These are phyloP conservation scores for Bremia lactucae DNA, from an alignment of 352 stramenopile genomes.

Conservation along the genomic window DNA sequence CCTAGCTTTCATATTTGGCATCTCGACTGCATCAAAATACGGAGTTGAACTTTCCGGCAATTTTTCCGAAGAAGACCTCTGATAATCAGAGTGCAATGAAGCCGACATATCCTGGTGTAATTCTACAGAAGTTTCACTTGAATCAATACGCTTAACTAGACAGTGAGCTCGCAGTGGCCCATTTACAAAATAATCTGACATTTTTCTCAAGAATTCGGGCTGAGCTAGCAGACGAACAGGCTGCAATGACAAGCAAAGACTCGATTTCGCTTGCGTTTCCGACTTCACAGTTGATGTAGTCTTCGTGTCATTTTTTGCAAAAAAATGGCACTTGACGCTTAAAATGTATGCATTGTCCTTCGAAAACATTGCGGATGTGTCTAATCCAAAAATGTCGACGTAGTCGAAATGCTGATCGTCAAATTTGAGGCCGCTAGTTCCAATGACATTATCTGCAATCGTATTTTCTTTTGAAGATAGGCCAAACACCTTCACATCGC, in stretches of 20 bases:
- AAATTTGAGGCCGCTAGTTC: conserved; percentile 8
- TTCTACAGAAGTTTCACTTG: conserved; percentile 4
- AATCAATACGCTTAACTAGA: conserved; percentile 12
- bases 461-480: conserved; percentile 28
- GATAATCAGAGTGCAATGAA: conserved; percentile 13
- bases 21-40: conserved; percentile 60
- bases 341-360: conserved; percentile 25
- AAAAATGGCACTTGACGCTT: conserved; percentile 34
- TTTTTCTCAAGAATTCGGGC: conserved; percentile 47
- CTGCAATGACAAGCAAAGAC: conserved; percentile 30
- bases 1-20: conserved; percentile 13
- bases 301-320: conserved; percentile 5
- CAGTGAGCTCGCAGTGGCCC: conserved; percentile 40
- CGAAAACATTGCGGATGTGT: conserved; percentile 13
- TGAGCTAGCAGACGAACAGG: conserved; percentile 45
- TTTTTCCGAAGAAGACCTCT: conserved; percentile 9
- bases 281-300: not conserved
- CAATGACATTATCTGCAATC: conserved; percentile 13
- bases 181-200: conserved; percentile 48
- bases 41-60: conserved; percentile 26
- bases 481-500: conserved; percentile 67
- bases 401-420: conserved; percentile 20
- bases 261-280: conserved; percentile 22
- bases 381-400: conserved; percentile 47
- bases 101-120: conserved; percentile 6